Percentiles rank a stretch among this genome's conserved stretches.
Evolutionary conservation across 108 stramenopile genomes (phyloP).

Genomic region (Conticribra weissflogii): DNA sequence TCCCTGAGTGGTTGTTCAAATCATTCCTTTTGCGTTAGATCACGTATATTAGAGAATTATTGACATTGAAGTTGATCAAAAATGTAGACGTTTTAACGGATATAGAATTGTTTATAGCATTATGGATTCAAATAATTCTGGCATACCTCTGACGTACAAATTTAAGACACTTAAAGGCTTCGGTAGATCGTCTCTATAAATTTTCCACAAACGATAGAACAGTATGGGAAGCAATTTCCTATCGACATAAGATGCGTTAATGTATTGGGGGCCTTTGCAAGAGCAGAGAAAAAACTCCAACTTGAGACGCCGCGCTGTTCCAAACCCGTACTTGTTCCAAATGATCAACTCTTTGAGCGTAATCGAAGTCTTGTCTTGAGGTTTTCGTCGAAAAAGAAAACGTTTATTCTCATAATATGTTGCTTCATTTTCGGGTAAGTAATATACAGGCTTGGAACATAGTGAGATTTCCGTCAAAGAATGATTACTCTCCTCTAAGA

Average conservation of each 20-base stretch:
- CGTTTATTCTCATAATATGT: background rate
- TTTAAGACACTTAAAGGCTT: conserved; percentile 8
- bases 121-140: conserved; percentile 6
- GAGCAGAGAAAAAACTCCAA: conserved; percentile 18
- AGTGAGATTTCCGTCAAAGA: conserved; percentile 13
- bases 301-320: conserved; percentile 19
- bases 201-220: conserved; percentile 20
- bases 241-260: conserved; percentile 10
- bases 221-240: conserved; percentile 21
- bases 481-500: conserved; percentile 27
- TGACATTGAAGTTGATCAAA: background rate
- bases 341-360: background rate
- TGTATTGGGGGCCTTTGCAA: conserved; percentile 6
- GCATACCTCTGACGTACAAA: conserved; percentile 20
- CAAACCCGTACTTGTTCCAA: conserved; percentile 23
- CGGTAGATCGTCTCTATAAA: background rate
- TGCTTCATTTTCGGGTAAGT: background rate
- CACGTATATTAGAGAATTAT: no score
- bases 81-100: background rate
- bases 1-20: no score
- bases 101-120: background rate
- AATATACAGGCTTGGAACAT: conserved; percentile 4
- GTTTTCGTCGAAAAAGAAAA: no score
- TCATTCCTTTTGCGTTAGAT: background rate
- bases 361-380: background rate